Evolutionary conservation across 768 basidiomycete species (phyloP), one percentile per base, ranked within the genome.

Genomic region (Calocybe cyanea): DNA sequence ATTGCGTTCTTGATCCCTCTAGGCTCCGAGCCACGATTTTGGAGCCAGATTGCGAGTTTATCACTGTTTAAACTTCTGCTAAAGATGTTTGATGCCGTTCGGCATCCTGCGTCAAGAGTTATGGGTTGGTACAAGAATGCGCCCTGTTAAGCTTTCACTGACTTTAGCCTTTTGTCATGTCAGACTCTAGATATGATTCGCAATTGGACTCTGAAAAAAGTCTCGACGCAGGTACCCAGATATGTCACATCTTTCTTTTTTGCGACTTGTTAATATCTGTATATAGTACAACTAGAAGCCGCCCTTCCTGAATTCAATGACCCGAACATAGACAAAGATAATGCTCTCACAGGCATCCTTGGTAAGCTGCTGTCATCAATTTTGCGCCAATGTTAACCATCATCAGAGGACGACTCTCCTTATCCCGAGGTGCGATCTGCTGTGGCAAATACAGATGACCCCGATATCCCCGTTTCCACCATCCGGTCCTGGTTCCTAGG

Each of bases 401-500:
- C 28, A 49, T 13, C 51, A 78, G 70, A 81, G 63, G 78, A 84
- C 50, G 83, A 85, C 57, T 83, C 81, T 1, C 81, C 83, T 4
- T 85, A 85, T 56, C 79, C 81, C n/a, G 83, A 85, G 54, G 83
- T 85, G 19, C 75, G 81, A 21, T 79, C 82, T 35, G 78, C 80
- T 37, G 84, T 85, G 15, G 77, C 82, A 43, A 83, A 83, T 57
- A 82, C 80, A 2, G 86, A 87, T 56, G 85, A 87, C 60, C 75
- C 77, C 28, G 65, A 68, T 34, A 79, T 87, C 49, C 77, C 79
- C 7, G 77, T 75, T 7, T 70, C 68, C 28, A 87, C 86, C 0
- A 35, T 89, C 34, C 81, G 87, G 25, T 75, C 80, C 2, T 87
- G 85, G 85, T 63, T 75, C 5, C 70, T 94, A 37, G 92, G 93